Percentiles rank a stretch among this genome's conserved stretches.
These are phyloP conservation scores for Nakazawaea molendinolei DNA, from an alignment of 805 yeast species.

Conservation along the genomic window DNA sequence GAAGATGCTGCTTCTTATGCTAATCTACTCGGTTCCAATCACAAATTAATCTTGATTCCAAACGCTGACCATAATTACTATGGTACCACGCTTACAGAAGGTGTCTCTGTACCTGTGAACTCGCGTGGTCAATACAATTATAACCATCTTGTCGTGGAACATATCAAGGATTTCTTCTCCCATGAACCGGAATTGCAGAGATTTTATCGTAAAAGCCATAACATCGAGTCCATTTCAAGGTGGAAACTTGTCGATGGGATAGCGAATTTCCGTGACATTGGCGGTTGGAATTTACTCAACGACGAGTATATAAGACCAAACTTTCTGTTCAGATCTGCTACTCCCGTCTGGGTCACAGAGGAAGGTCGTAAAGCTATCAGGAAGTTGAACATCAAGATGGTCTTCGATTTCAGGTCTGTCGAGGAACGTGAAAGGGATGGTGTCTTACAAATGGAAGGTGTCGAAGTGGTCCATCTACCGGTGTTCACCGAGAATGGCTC, in stretches of 20 bases:
- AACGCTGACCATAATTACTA: constrained; percentile 80
- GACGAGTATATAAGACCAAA: constrained; percentile 44
- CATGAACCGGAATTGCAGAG: constrained; percentile 43
- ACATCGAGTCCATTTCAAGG: constrained; percentile 38
- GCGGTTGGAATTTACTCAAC: constrained; percentile 55
- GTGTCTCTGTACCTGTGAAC: constrained; percentile 36
- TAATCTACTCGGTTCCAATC: constrained; percentile 50
- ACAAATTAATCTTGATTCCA: constrained; percentile 49
- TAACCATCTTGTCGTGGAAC: constrained; percentile 43
- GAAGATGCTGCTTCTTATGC: constrained; percentile 56
- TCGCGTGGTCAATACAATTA: constrained; percentile 49
- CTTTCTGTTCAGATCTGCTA: constrained; percentile 57
- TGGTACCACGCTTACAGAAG: constrained; percentile 37
- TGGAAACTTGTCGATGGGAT: constrained; percentile 65
- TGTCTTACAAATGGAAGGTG: constrained; percentile 36
- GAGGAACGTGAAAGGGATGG: constrained; percentile 47
- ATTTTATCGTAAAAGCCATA: constrained; percentile 33
- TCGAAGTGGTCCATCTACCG: constrained; percentile 47
- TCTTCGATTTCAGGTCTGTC: constrained; percentile 64
- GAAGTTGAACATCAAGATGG: constrained; percentile 39
- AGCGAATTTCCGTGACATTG: constrained; percentile 70
- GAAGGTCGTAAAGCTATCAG: constrained; percentile 37
- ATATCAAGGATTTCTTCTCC: constrained; percentile 37
- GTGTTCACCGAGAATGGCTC: constrained; percentile 52
- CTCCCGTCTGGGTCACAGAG: constrained; percentile 43